These are phyloP conservation scores for Hermanozyma aechmeae DNA, from an alignment of 805 yeast genomes.

Conservation along the genomic window DNA sequence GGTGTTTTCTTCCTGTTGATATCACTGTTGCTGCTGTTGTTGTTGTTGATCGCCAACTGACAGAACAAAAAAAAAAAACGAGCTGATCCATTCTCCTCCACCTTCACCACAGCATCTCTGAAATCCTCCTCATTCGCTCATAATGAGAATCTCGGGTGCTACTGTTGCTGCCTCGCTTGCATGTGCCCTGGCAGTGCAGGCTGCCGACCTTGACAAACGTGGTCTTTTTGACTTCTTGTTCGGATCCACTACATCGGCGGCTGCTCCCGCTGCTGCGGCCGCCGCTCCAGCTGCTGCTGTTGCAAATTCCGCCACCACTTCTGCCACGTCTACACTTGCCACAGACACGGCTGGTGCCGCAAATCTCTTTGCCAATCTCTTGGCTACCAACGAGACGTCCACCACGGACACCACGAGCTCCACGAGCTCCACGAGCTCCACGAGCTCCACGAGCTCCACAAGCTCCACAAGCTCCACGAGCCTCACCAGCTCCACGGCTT, in stretches of 20 bases:
- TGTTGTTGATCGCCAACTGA: no score
- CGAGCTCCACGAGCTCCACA: background rate
- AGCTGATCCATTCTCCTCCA: no score
- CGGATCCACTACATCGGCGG: background rate
- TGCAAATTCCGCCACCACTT: background rate
- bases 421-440: background rate
- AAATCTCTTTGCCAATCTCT: background rate
- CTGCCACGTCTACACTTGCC: conserved; percentile 1
- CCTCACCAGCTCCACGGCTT: background rate
- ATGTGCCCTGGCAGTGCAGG: no score
- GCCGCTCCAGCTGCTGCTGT: background rate
- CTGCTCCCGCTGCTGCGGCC: conserved; percentile 1
- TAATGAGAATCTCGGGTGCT: no score
- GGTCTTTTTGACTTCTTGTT: no score
- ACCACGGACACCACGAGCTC: background rate
- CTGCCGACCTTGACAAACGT: no score
- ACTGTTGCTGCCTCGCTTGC: no score
- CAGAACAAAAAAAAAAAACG: no score
- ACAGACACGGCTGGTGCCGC: background rate
- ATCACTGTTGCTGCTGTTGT: no score
- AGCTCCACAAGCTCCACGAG: background rate
- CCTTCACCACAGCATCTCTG: no score
- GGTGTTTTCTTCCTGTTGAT: no score
- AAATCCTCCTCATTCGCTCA: no score
- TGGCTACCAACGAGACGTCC: background rate